Conservation (phyloP, 75 land plant species). For the Sequoia sempervirens region DNA sequence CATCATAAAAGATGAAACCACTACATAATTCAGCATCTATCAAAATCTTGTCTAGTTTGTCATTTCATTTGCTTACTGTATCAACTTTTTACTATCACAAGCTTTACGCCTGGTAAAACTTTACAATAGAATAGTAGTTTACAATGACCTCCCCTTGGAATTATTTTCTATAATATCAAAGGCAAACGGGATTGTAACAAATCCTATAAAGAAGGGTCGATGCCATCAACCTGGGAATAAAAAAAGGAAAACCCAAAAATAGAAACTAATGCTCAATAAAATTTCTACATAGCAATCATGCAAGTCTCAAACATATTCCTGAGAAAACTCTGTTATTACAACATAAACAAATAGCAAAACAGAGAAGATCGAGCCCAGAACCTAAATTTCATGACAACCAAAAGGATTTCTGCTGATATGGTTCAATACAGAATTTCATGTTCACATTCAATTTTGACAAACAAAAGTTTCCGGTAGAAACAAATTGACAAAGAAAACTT, state of each 20-base stretch:
- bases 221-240: background rate
- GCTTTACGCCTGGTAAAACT: background rate
- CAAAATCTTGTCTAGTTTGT: background rate
- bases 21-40: background rate
- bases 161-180: background rate
- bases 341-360: background rate
- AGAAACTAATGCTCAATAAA: background rate
- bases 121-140: background rate
- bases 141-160: background rate
- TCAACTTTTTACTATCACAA: background rate
- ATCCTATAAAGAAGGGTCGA: background rate
- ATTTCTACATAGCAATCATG: background rate
- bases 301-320: background rate
- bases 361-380: background rate
- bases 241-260: background rate
- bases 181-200: background rate
- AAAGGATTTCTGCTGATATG: background rate
- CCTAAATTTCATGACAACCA: background rate
- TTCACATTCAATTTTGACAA: too few relatives aligned
- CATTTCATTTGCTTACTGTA: background rate
- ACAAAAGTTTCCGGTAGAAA: background rate
- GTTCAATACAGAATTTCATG: background rate
- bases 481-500: background rate
- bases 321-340: background rate
- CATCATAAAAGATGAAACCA: background rate